Evolutionary conservation across 352 stramenopile species (phyloP).

Genomic region (Phytophthora aleatoria): DNA sequence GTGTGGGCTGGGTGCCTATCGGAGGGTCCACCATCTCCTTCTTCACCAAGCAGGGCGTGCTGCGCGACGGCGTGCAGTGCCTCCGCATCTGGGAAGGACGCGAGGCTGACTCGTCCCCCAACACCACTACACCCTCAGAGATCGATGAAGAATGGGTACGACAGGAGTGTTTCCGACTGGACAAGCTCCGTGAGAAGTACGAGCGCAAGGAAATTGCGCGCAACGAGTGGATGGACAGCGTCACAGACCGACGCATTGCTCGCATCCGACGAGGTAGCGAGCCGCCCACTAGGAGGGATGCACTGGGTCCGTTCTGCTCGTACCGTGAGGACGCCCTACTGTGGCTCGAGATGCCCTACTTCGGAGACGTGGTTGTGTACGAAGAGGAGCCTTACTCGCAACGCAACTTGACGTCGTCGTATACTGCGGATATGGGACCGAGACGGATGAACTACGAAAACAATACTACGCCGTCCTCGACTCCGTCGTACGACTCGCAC

Average conservation of each 20-base stretch:
- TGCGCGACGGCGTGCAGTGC: slow-evolving; percentile 89
- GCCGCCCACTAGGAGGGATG: slow-evolving; percentile 69
- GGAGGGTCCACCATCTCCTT: slow-evolving; percentile 87
- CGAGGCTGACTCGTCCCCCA: slow-evolving; percentile 72
- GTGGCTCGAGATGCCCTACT: slow-evolving; percentile 92
- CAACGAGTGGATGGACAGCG: slow-evolving; percentile 93
- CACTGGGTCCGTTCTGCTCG: slow-evolving; percentile 76
- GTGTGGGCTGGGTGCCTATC: slow-evolving; percentile 79
- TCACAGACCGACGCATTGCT: slow-evolving; percentile 85
- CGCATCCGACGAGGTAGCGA: slow-evolving; percentile 83
- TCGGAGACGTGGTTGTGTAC: slow-evolving; percentile 91
- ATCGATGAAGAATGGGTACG: slow-evolving; percentile 74
- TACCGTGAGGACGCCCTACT: slow-evolving; percentile 84
- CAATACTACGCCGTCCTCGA: slow-evolving; percentile 21
- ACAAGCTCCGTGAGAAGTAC: slow-evolving; percentile 90
- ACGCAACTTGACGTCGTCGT: slow-evolving; percentile 60
- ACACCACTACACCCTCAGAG: slow-evolving; percentile 70
- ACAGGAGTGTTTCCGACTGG: slow-evolving; percentile 81
- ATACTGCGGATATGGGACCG: slow-evolving; percentile 50
- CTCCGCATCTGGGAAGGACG: slow-evolving; percentile 78
- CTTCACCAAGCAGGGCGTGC: slow-evolving; percentile 86
- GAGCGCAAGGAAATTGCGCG: slow-evolving; percentile 85
- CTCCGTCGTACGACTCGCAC: slow-evolving; percentile 45
- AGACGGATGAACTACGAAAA: slow-evolving; percentile 47
- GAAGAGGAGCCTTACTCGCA: slow-evolving; percentile 92